Conservation (phyloP, 495 filamentous ascomycete genomes). For the Glonium stellatum region DNA sequence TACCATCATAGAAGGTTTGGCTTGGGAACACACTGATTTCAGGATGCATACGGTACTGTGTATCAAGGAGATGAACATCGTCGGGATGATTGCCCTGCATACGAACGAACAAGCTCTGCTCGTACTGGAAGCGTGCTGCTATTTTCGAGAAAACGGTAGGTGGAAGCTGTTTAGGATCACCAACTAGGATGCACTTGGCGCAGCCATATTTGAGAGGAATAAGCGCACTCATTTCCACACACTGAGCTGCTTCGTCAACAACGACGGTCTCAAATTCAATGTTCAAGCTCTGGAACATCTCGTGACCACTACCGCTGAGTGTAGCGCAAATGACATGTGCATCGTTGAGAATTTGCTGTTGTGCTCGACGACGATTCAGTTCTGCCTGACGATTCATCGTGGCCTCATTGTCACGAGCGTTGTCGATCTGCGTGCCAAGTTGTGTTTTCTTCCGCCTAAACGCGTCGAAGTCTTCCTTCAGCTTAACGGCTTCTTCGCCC, state of each 20-base stretch:
- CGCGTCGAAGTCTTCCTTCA: conserved; percentile 69
- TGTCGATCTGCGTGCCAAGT: conserved; percentile 75
- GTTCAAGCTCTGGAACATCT: conserved; percentile 90
- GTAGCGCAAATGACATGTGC: conserved; percentile 94
- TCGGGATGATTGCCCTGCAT: conserved; percentile 89
- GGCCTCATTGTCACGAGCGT: conserved; percentile 74
- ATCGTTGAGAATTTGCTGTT: conserved; percentile 83
- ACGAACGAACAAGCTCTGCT: conserved; percentile 94
- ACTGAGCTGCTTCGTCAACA: conserved; percentile 97
- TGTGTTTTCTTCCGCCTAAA: conserved; percentile 66
- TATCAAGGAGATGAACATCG: conserved; percentile 90
- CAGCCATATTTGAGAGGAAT: conserved; percentile 98
- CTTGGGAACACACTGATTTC: conserved; percentile 89
- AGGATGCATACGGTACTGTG: conserved; percentile 98
- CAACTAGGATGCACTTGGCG: conserved; percentile 92
- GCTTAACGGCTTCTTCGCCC: conserved; percentile 54
- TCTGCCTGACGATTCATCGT: conserved; percentile 71
- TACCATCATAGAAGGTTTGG: conserved; percentile 81
- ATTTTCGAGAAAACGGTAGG: conserved; percentile 92
- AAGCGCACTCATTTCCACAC: conserved; percentile 90
- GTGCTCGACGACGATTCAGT: conserved; percentile 70
- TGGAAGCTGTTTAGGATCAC: conserved; percentile 94
- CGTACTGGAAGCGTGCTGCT: conserved; percentile 87
- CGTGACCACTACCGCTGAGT: conserved; percentile 89
- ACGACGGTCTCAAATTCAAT: conserved; percentile 98